Conservation (phyloP, 2,329 filamentous ascomycete genomes). For the Xylariaceae sp. region DNA sequence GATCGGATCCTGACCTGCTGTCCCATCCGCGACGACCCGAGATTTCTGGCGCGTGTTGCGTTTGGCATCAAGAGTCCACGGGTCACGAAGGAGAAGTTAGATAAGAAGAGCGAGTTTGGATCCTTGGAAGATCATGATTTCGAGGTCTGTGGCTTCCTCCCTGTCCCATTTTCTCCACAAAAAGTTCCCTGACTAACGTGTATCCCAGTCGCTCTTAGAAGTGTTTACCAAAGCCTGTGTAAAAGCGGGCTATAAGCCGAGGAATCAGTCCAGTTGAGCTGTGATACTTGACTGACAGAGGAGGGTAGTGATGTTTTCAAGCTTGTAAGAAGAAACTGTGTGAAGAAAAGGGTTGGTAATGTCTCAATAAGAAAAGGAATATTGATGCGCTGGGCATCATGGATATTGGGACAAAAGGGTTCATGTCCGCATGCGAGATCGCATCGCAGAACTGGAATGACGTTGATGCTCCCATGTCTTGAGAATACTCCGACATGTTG, state of each 20-base stretch:
- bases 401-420: too few relatives aligned
- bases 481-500: too few relatives aligned
- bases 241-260: conserved; percentile 2
- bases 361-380: too few relatives aligned
- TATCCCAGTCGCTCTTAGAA: conserved; percentile 22
- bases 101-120: conserved; percentile 43
- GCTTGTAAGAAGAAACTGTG: too few relatives aligned
- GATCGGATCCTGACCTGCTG: conserved; percentile 40
- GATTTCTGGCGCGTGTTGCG: conserved; percentile 56
- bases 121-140: conserved; percentile 55
- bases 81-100: conserved; percentile 45
- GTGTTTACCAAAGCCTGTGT: conserved; percentile 30
- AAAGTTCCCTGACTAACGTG: conserved; percentile 6
- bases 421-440: too few relatives aligned
- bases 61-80: conserved; percentile 60
- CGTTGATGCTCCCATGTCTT: too few relatives aligned
- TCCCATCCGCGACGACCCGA: conserved; percentile 50
- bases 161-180: too few relatives aligned
- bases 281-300: background rate
- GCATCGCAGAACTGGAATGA: too few relatives aligned
- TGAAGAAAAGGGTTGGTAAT: too few relatives aligned
- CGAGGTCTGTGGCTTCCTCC: conserved; percentile 33
- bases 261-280: conserved; percentile 5
- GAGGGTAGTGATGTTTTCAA: too few relatives aligned
- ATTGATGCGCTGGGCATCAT: too few relatives aligned